Base-by-base conservation (phyloP, 169 alveolate genomes). In the Plasmodium chabaudi region DNA sequence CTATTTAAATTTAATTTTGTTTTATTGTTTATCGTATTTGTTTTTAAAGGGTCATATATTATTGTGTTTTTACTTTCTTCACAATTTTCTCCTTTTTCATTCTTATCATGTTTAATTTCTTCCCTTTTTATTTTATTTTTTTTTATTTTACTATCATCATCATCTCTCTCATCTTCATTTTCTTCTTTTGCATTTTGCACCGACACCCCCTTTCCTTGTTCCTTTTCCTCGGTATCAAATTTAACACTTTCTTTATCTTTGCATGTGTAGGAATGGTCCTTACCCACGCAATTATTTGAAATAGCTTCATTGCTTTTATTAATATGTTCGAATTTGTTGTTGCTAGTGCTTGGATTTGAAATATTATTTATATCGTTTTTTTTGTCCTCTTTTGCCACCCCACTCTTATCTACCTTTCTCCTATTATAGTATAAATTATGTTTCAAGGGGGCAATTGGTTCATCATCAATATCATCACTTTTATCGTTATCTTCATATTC, bases 361-460 rank as follows among this genome's bases (percentile, higher is more conserved):
- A 25, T 47, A 68, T 12, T 27, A 9, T 12, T 69, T n/a, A 15
- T 71, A 42, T 27, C 39, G n/a, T 55, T 71, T n/a, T 46, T 17
- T 10, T 27, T 21, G 39, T 27, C 27, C 13, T 71, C 68, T 34
- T 55, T 67, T 23, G 49, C 10, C 39, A 67, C 56, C 9, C 74
- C 74, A 19, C 55, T 51, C 23, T 51, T 53, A 17, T 82, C 68
- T n/a, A 67, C 56, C 42, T 67, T 82, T 13, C 47, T 70, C 55
- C 67, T 10, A 49, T 82, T 65, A 71, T 61, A 67, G 49, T 82
- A 82, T 53, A 67, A 53, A 49, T 82, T 71, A 34, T 67, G 67
- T 9, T 71, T 57, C 9, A 67, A 60, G 25, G 61, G 19, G 23
- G 72, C 21, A 60, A 25, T 68, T 13, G 42, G 72, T 2, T 68